These are phyloP conservation scores for Stentor coeruleus DNA, from an alignment of 73 alveolate genomes.

Conservation along the genomic window DNA sequence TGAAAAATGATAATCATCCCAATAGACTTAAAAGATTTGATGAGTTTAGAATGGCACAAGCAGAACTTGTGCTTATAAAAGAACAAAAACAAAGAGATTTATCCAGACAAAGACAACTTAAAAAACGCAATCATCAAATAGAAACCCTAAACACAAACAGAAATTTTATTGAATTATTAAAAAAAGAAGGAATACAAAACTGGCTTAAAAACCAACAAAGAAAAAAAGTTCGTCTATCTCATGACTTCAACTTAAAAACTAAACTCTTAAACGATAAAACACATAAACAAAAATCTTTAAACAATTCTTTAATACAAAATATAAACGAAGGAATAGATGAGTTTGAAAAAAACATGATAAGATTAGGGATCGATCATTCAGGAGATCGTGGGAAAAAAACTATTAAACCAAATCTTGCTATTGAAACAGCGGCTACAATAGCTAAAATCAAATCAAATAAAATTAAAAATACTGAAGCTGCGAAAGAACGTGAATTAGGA, in stretches of 20 bases:
- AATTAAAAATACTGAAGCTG: not conserved
- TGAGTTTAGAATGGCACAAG: conserved; percentile 30
- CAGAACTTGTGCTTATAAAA: conserved; percentile 32
- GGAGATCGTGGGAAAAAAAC: not conserved
- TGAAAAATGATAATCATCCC: not conserved
- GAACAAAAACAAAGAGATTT: conserved; percentile 35
- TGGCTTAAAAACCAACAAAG: conserved; percentile 39
- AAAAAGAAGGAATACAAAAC: conserved; percentile 49
- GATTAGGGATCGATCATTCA: conserved; percentile 51
- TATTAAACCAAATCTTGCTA: not conserved
- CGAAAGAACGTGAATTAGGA: conserved; percentile 6
- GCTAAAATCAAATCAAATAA: conserved; percentile 20
- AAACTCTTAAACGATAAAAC: conserved; percentile 33
- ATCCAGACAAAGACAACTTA: conserved; percentile 28
- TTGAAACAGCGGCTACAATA: conserved; percentile 11
- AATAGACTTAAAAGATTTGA: conserved; percentile 41
- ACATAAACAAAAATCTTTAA: conserved; percentile 30
- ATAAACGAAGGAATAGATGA: conserved; percentile 42
- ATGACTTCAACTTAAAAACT: conserved; percentile 37
- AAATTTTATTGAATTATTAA: conserved; percentile 56
- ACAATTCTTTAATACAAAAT: conserved; percentile 38
- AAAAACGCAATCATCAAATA: conserved; percentile 34
- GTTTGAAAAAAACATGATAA: conserved; percentile 49
- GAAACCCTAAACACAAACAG: conserved; percentile 41
- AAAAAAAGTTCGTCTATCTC: conserved; percentile 27